Conservation (phyloP, 2,329 filamentous ascomycete genomes). For the Elsinoe batatas region DNA sequence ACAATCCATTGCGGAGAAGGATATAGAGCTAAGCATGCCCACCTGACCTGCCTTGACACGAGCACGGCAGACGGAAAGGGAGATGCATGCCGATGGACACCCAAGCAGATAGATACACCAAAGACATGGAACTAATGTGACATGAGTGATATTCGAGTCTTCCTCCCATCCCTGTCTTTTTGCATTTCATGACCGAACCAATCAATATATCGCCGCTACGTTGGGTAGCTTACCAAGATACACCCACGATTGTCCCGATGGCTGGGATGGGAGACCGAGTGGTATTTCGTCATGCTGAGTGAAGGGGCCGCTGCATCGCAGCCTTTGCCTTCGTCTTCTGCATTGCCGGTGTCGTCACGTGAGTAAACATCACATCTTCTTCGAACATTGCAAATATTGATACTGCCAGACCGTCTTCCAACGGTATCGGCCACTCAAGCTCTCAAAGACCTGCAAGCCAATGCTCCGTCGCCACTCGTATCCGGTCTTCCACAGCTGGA, state of each 20-base stretch:
- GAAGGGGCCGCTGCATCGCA: background rate
- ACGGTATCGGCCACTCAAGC: constrained; percentile 68
- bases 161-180: background rate
- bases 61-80: background rate
- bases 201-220: background rate
- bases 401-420: constrained; percentile 56
- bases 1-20: background rate
- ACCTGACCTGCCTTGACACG: constrained; percentile 1
- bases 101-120: background rate
- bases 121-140: background rate
- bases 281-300: too few relatives aligned
- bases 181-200: background rate
- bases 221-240: constrained; percentile 8
- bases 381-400: background rate
- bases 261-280: too few relatives aligned
- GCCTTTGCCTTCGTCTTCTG: background rate
- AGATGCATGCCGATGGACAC: background rate
- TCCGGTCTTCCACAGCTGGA: constrained; percentile 43
- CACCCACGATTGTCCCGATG: too few relatives aligned
- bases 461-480: constrained; percentile 36
- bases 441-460: constrained; percentile 49
- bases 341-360: constrained; percentile 30
- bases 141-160: background rate
- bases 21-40: background rate
- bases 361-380: constrained; percentile 16